phyloP scores from a whole-genome alignment of 768 basidiomycete genomes.

The Peribolospora baueri region DNA sequence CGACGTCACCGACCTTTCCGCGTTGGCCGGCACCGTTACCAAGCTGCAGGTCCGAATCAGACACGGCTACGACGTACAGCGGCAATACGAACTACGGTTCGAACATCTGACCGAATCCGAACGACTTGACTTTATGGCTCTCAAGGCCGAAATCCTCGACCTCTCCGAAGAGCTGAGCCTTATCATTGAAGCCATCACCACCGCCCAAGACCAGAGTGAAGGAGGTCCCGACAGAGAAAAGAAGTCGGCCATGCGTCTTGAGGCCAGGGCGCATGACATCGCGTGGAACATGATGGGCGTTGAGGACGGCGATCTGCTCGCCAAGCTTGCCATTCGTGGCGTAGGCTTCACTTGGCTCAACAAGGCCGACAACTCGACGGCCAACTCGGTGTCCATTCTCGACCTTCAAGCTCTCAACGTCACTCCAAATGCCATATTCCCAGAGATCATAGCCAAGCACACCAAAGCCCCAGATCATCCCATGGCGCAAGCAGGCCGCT shows the following conservation, averaged over 20 bases:
- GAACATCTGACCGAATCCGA: slow-evolving; percentile 12
- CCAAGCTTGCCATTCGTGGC: slow-evolving; percentile 59
- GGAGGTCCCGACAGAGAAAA: slow-evolving; percentile 31
- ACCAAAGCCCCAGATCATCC: slow-evolving; percentile 23
- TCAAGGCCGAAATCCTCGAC: slow-evolving; percentile 46
- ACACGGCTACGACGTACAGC: slow-evolving; percentile 22
- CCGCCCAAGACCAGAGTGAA: slow-evolving; percentile 43
- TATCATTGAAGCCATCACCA: slow-evolving; percentile 62
- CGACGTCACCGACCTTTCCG: slow-evolving; percentile 49
- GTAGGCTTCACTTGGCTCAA: slow-evolving; percentile 62
- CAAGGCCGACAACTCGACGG: slow-evolving; percentile 65
- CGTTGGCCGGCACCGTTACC: slow-evolving; percentile 15
- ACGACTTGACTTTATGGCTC: slow-evolving; percentile 34
- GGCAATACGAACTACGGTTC: slow-evolving; percentile 19
- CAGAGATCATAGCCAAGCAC: slow-evolving; percentile 64
- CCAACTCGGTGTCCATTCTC: slow-evolving; percentile 46
- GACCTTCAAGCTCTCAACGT: slow-evolving; percentile 71
- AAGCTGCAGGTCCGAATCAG: slow-evolving; percentile 46
- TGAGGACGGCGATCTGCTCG: slow-evolving; percentile 40
- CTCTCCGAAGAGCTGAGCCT: slow-evolving; percentile 56
- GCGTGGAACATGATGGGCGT: slow-evolving; percentile 71
- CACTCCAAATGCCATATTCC: slow-evolving; percentile 42
- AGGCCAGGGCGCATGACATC: slow-evolving; percentile 60
- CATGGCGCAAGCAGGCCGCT: slow-evolving; percentile 36
- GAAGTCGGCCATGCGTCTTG: slow-evolving; percentile 55